phyloP scores from a whole-genome alignment of 176 grass and related monocot genomes.

The Carex cristatella region DNA sequence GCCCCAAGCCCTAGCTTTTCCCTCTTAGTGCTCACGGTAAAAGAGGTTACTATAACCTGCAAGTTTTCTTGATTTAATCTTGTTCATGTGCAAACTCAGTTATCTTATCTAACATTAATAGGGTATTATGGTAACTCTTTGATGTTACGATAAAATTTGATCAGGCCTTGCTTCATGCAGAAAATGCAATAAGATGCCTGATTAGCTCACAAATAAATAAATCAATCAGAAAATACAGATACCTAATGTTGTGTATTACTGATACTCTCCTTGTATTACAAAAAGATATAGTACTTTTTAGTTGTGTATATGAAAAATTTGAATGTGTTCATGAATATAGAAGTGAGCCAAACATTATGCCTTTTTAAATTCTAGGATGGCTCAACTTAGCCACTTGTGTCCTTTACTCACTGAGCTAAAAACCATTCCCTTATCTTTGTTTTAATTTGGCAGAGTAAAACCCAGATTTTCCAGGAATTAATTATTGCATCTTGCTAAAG shows the following conservation, averaged over 20 bases:
- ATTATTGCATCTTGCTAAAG: neutral
- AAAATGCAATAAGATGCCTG: neutral
- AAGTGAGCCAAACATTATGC: neutral
- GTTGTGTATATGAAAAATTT: neutral
- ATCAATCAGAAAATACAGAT: neutral
- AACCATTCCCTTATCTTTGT: neutral
- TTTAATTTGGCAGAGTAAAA: neutral
- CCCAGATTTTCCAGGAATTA: neutral
- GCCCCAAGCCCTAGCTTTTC: conserved; percentile 31
- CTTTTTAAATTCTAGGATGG: neutral
- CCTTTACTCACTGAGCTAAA: neutral
- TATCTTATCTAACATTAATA: neutral
- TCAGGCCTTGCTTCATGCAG: neutral
- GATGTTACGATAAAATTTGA: neutral
- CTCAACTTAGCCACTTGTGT: neutral
- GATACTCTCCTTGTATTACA: neutral
- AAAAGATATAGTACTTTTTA: neutral
- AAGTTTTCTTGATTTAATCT: conserved; percentile 14
- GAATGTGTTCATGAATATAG: neutral
- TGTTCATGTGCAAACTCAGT: conserved; percentile 13
- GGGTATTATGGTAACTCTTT: neutral
- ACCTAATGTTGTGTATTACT: neutral
- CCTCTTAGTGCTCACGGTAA: conserved; percentile 24
- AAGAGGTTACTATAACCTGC: neutral
- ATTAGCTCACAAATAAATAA: neutral